Base-by-base conservation (phyloP, 148 eudicot species). In the Rhododendron griersonianum region DNA sequence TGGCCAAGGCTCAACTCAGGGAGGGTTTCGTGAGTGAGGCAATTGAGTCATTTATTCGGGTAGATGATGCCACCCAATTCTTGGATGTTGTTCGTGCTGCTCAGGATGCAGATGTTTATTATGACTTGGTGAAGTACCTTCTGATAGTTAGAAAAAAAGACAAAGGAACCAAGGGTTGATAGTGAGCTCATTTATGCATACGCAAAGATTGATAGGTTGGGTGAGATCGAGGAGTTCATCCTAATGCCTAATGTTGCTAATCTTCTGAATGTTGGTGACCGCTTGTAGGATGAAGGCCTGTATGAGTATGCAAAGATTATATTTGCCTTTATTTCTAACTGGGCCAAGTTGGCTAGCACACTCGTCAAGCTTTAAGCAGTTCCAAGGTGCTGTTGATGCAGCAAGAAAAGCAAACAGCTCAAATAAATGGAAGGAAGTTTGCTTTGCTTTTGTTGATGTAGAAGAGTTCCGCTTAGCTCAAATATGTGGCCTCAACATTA, bases 391-490 rank as follows among this genome's bases (percentile, higher is more conserved):
- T 81, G 99, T 96, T 87, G 99, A 96, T 91, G 99, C 99, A 30
- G 99, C 99, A 81, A 90, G 98, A 71, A 96, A 96, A 89, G 99
- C 99, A 61, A 96, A 96, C 87, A 96, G 99, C 83, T 89, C 99
- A 47, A 96, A 96, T 88, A 96, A 98, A 78, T 96, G 99, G 98
- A 96, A 96, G 88, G 98, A 96, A 89, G 98, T 96, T 57, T 96
- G 98, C 88, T 96, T 96, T 92, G 98, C 98, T 87, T 96, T 98
- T 93, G 98, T 96, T 84, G 98, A 96, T 92, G 98, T 96, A 44
- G 99, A 95, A 88, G 99, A 96, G 91, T 96, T 96, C 90, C 99
- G 98, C 50, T 89, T 96, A 93, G 99, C 99, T 87, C 99, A 96
- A 85, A 96, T 96, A 55, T 96, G 99, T 90, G 99, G 99, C 73